Conservation (phyloP, 1,284 basidiomycete genomes). For the Apiotrichum montevideense region DNA sequence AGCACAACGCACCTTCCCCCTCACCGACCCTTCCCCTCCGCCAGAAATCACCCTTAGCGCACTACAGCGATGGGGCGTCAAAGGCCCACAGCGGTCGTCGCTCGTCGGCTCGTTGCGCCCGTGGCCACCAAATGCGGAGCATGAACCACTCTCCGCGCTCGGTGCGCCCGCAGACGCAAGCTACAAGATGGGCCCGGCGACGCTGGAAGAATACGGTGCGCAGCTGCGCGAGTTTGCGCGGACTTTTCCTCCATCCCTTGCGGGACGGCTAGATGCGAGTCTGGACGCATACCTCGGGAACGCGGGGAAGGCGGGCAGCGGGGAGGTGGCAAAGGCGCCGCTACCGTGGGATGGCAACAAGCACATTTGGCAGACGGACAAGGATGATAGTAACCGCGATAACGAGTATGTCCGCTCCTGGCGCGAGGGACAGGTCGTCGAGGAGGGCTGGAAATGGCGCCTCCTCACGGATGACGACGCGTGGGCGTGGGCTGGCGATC, state of each 20-base stretch:
- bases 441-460: constrained; percentile 40
- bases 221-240: constrained; percentile 25
- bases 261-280: constrained; percentile 12
- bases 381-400: constrained; percentile 16
- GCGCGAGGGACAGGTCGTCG: constrained; percentile 23
- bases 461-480: constrained; percentile 30
- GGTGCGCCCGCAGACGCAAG: constrained; percentile 34
- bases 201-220: constrained; percentile 15
- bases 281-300: constrained; percentile 16
- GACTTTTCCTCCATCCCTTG: constrained; percentile 17
- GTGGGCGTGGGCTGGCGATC: neutral
- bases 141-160: constrained; percentile 14
- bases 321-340: too few species aligned
- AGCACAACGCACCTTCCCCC: too few species aligned
- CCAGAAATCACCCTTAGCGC: neutral
- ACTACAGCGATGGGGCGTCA: constrained; percentile 28
- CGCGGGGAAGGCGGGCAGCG: neutral
- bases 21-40: too few species aligned
- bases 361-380: constrained; percentile 45
- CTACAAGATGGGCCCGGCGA: constrained; percentile 27
- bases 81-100: constrained; percentile 16
- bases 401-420: constrained; percentile 27
- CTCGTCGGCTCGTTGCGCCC: constrained; percentile 19
- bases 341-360: constrained; percentile 14
- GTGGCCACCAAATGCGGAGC: too few species aligned